Conservation (phyloP, 768 basidiomycete genomes). For the Sporobolomyces phaffii region DNA sequence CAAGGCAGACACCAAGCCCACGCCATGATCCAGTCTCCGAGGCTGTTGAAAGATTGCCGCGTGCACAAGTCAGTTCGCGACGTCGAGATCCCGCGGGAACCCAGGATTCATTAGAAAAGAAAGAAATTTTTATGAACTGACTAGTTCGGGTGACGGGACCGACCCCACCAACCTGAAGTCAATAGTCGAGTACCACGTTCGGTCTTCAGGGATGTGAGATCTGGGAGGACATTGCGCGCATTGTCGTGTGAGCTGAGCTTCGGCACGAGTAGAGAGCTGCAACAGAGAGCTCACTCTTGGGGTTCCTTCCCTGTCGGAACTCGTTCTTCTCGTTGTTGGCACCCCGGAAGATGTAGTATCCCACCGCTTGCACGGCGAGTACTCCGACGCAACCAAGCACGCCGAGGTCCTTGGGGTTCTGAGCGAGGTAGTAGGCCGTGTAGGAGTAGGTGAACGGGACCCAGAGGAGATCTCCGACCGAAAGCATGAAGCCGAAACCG, state of each 20-base stretch:
- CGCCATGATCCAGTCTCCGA: conserved; percentile 63
- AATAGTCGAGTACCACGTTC: conserved; percentile 81
- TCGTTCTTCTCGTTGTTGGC: conserved; percentile 93
- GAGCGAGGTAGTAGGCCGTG: conserved; percentile 92
- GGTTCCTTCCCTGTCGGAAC: conserved; percentile 86
- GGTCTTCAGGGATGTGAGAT: conserved; percentile 71
- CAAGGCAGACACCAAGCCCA: conserved; percentile 90
- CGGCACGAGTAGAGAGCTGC: no score
- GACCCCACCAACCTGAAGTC: conserved; percentile 96
- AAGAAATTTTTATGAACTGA: no score
- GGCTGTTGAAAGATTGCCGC: conserved; percentile 5
- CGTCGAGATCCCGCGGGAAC: no score
- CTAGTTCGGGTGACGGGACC: conserved; percentile 88
- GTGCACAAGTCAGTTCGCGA: no score
- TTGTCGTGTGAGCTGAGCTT: not conserved
- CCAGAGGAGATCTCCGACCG: conserved; percentile 85
- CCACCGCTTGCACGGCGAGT: conserved; percentile 60
- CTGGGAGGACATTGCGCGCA: conserved; percentile 52
- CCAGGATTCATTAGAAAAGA: no score
- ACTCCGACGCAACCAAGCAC: conserved; percentile 56
- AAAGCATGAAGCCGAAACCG: conserved; percentile 97
- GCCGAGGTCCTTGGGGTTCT: conserved; percentile 73
- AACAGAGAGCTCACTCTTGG: conserved; percentile 62
- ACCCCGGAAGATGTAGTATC: conserved; percentile 84
- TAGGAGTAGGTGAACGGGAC: conserved; percentile 91